These are phyloP conservation scores for Blastobotrys ciferrii DNA, from an alignment of 1,139 yeast species.

Conservation along the genomic window DNA sequence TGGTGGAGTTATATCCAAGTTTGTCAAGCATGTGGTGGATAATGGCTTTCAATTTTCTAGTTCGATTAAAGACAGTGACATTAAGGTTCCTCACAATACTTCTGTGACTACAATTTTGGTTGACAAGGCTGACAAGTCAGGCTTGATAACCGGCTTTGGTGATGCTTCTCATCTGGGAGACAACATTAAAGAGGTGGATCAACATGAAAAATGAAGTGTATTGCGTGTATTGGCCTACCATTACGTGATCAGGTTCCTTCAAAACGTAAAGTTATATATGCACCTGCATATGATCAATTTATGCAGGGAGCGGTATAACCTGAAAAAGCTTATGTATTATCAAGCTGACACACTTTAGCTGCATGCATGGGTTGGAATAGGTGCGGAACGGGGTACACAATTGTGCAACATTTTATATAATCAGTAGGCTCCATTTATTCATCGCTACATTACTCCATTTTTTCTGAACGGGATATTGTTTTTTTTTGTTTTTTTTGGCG, in stretches of 20 bases:
- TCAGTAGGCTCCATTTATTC: no score
- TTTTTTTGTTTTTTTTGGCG: no score
- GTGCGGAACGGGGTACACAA: no score
- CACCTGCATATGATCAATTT: background rate
- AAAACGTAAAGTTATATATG: background rate
- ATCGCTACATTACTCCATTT: no score
- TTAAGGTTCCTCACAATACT: slow-evolving; percentile 70
- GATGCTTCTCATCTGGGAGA: slow-evolving; percentile 26
- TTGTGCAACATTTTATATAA: background rate
- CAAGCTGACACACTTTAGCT: no score
- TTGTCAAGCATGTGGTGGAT: slow-evolving; percentile 45
- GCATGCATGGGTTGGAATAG: no score
- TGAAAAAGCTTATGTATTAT: background rate
- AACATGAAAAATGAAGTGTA: slow-evolving; percentile 14
- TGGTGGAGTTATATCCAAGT: slow-evolving; percentile 78
- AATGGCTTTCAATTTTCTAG: slow-evolving; percentile 40
- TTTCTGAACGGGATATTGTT: no score
- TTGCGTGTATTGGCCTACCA: slow-evolving; percentile 1
- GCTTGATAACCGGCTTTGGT: slow-evolving; percentile 27
- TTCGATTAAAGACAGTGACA: slow-evolving; percentile 42
- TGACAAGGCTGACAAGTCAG: slow-evolving; percentile 18
- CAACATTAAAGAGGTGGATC: slow-evolving; percentile 19
- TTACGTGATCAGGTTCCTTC: background rate
- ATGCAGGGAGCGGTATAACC: background rate
- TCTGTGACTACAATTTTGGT: slow-evolving; percentile 63